Percentiles rank a stretch among this genome's conserved stretches.
These are phyloP conservation scores for Candida parachauliodes DNA, from an alignment of 805 yeast species.

Conservation along the genomic window DNA sequence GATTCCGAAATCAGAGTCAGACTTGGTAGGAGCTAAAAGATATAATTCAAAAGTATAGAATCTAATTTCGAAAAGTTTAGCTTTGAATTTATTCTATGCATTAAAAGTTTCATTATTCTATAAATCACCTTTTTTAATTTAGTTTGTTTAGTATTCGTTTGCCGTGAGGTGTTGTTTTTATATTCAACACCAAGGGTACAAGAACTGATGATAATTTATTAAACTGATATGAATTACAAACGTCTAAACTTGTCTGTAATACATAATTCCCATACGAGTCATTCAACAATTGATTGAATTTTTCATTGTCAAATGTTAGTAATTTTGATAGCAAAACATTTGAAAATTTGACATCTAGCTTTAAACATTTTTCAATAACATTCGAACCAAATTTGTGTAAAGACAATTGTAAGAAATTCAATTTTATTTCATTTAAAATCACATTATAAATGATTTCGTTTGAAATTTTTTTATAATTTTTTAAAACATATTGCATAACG, in stretches of 20 bases:
- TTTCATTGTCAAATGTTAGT: constrained; percentile 25
- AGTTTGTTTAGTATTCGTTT: constrained; percentile 78
- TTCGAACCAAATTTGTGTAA: constrained; percentile 61
- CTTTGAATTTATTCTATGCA: too few species aligned
- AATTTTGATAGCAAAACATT: constrained; percentile 28
- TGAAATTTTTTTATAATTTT: constrained; percentile 34
- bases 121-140: too few species aligned
- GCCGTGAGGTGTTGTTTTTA: constrained; percentile 94
- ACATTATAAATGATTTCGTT: constrained; percentile 11
- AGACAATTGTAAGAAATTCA: constrained; percentile 43
- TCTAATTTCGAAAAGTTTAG: too few species aligned
- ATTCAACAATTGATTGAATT: constrained; percentile 44
- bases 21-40: too few species aligned
- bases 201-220: constrained; percentile 53
- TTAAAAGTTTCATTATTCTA: too few species aligned
- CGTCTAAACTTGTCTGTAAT: constrained; percentile 56
- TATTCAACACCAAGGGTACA: constrained; percentile 72
- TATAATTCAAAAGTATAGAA: too few species aligned
- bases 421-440: constrained; percentile 27
- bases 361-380: constrained; percentile 54
- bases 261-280: constrained; percentile 62
- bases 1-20: too few species aligned
- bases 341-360: constrained; percentile 46
- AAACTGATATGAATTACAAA: constrained; percentile 49
- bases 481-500: constrained; percentile 87